Percentiles rank a stretch among this genome's conserved stretches.
Conservation (phyloP, 495 filamentous ascomycete species). For the Penicillium lividum region DNA sequence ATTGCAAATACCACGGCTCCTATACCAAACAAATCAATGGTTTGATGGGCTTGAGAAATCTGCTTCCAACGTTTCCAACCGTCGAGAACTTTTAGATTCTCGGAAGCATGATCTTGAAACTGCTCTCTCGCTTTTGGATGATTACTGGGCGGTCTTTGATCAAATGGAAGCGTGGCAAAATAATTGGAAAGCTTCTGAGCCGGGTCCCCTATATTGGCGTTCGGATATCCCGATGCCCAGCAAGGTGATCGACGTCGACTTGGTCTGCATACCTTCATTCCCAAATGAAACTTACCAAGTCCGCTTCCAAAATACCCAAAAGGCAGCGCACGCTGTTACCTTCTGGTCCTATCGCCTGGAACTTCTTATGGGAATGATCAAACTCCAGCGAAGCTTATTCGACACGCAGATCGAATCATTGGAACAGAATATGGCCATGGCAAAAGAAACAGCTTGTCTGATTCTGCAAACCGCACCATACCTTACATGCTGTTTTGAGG, state of each 20-base stretch:
- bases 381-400: background rate
- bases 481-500: conserved; percentile 2
- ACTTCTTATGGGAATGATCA: conserved; percentile 5
- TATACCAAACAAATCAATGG: background rate
- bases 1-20: background rate
- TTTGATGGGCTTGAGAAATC: background rate
- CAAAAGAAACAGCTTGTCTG: background rate
- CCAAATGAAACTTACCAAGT: background rate
- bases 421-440: background rate
- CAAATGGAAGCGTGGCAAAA: background rate
- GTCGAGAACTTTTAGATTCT: background rate
- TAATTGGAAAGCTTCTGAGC: background rate
- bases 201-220: background rate
- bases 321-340: background rate
- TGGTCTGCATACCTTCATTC: background rate
- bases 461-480: conserved; percentile 2
- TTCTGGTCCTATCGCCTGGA: conserved; percentile 2
- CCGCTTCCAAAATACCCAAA: conserved; percentile 2
- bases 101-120: background rate
- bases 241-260: background rate
- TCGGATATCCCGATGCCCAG: conserved; percentile 2
- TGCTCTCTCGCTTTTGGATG: background rate
- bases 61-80: background rate
- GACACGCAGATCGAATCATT: background rate
- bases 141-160: conserved; percentile 2